phyloP scores from a whole-genome alignment of 768 basidiomycete species.

The Zangia roseola region DNA sequence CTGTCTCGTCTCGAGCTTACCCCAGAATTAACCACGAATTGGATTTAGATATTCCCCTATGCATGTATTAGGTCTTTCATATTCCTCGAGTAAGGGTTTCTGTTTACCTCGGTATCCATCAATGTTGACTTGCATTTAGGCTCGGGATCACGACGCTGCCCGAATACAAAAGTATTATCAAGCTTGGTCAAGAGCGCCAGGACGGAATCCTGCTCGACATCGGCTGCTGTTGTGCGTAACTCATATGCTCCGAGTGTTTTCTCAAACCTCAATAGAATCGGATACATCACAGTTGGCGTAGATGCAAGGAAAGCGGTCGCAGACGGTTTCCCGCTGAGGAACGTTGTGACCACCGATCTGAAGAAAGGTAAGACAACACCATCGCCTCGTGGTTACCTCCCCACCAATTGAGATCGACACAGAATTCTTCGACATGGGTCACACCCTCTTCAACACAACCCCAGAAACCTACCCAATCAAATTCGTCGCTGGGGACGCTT shows the following conservation, averaged over 20 bases:
- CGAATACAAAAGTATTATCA: constrained; percentile 29
- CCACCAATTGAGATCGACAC: neutral
- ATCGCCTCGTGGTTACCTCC: neutral
- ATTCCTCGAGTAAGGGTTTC: constrained; percentile 19
- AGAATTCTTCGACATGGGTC: constrained; percentile 62
- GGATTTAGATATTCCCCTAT: constrained; percentile 27
- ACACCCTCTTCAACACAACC: constrained; percentile 58
- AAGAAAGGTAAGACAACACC: constrained; percentile 26
- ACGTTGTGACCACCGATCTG: constrained; percentile 41
- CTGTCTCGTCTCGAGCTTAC: too few relatives aligned
- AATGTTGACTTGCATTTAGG: constrained; percentile 1
- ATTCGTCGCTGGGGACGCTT: constrained; percentile 56
- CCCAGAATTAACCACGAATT: neutral
- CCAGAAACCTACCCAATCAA: constrained; percentile 48
- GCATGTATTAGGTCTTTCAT: constrained; percentile 25
- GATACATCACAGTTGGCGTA: constrained; percentile 16
- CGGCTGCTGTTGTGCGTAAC: constrained; percentile 43
- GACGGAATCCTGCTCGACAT: constrained; percentile 44
- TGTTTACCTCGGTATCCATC: neutral
- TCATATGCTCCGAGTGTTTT: too few relatives aligned
- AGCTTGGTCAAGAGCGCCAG: constrained; percentile 35
- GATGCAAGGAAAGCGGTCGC: constrained; percentile 40
- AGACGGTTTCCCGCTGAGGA: constrained; percentile 43
- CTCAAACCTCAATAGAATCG: too few relatives aligned
- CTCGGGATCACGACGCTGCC: constrained; percentile 11